Base-by-base conservation (phyloP, 2,329 filamentous ascomycete species). In the Fusarium nematophilum region DNA sequence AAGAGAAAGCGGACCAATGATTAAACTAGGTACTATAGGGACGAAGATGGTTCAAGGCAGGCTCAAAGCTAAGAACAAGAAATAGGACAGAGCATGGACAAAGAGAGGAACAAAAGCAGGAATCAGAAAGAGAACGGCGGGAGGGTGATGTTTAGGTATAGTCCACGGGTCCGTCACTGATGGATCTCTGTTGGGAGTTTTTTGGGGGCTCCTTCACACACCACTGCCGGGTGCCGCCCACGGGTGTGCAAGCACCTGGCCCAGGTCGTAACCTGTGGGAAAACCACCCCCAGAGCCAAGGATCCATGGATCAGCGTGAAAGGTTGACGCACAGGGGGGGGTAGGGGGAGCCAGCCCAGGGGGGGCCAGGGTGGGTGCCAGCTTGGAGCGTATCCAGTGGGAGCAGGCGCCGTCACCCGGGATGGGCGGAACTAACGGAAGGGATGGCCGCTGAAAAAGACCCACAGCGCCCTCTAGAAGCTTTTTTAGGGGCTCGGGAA, bases 381-480 rank as follows among this genome's bases (percentile, higher is more conserved):
- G 44, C 43, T 64, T 44, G 38, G 40, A 64, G 39, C 53, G 58
- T 49, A 53, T 43, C 66, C 66, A 67, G 66, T 67, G 62, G 66
- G 64, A 68, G 64, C 26, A 27, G 49, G 53, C 64, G 45, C 66
- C 66, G 64, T 42, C 39, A 31, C 37, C 66, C 64, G 62, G 66
- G 66, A 54, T 67, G 46, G 50, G 49, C 45, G 59, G 58, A 49
- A 53, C 55, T 53, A 64, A 59, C 45, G 56, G 59, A 40, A 50
- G 36, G 49, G 51, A 57, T 49, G 45, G 47, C 50, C 43, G 30
- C 46, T 34, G 34, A 27, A 37, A 25, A 18, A 31, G 49, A 25
- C 25, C 57, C 54, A 50, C 55, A 37, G 49, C 38, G 43, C 55
- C 53, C 60, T 31, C 57, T 64, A 64, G 60, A 64, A 64, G 61